Evolutionary conservation across 768 basidiomycete genomes (phyloP).

Genomic region (Filobasidium wieringae): DNA sequence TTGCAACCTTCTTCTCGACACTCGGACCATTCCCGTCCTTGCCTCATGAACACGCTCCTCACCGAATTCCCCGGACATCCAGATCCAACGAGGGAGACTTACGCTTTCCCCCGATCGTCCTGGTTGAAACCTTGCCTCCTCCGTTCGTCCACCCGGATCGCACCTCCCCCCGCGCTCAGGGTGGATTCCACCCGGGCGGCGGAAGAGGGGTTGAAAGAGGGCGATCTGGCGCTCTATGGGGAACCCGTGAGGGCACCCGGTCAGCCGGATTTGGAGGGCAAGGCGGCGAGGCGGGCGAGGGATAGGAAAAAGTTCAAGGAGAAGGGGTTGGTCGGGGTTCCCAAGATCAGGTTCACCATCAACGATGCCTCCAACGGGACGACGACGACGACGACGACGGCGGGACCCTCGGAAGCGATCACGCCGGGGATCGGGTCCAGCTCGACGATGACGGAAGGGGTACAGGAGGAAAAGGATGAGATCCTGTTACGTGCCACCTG

Average conservation of each 20-base stretch:
- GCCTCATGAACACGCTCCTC: slow-evolving; percentile 3
- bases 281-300: neutral
- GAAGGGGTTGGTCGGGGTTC: neutral
- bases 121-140: slow-evolving; percentile 5
- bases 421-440: too few species aligned
- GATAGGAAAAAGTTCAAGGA: neutral
- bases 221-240: slow-evolving; percentile 8
- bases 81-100: neutral
- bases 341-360: neutral
- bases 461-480: slow-evolving; percentile 7
- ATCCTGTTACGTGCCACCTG: slow-evolving; percentile 10
- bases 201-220: neutral
- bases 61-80: slow-evolving; percentile 11
- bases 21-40: neutral
- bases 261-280: neutral
- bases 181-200: slow-evolving; percentile 5
- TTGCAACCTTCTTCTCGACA: neutral
- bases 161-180: slow-evolving; percentile 5
- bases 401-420: neutral
- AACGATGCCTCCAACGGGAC: neutral
- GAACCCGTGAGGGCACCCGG: slow-evolving; percentile 10
- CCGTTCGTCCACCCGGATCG: neutral
- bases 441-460: too few species aligned
- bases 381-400: neutral
- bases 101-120: slow-evolving; percentile 2